Conservation (phyloP, 768 basidiomycete genomes). For the Dioszegia aurantiaca region DNA sequence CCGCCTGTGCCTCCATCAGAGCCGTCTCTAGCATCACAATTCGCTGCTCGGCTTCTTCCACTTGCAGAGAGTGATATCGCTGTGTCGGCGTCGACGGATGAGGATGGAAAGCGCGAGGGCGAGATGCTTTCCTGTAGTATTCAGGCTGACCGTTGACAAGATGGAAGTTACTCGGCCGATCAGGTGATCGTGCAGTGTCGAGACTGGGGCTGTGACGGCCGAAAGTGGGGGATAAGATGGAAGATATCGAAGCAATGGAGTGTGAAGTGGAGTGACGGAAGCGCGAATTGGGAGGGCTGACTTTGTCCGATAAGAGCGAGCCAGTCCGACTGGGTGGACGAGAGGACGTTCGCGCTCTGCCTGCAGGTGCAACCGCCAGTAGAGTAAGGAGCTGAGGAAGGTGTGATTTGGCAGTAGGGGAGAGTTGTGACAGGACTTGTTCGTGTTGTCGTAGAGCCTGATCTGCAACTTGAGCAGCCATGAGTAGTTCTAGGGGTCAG, state of each 20-base stretch:
- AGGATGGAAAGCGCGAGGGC: background rate
- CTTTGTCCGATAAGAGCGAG: background rate
- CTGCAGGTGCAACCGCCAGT: background rate
- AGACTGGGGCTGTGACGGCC: background rate
- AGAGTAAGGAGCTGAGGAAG: constrained; percentile 11
- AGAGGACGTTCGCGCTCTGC: constrained; percentile 2
- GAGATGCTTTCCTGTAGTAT: background rate
- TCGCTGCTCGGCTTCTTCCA: constrained; percentile 28
- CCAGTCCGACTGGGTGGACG: constrained; percentile 5
- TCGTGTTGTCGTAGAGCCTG: constrained; percentile 34
- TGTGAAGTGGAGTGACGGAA: constrained; percentile 3
- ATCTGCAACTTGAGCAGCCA: constrained; percentile 42
- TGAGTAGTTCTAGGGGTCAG: constrained; percentile 31
- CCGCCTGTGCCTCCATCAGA: constrained; percentile 31
- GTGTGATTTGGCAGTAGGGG: constrained; percentile 4
- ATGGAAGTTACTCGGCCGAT: background rate
- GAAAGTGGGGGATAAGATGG: constrained; percentile 6
- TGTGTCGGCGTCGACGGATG: background rate
- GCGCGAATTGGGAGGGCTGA: constrained; percentile 7
- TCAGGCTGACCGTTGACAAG: background rate
- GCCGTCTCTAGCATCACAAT: constrained; percentile 33
- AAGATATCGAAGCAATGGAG: constrained; percentile 5
- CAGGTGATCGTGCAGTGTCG: background rate
- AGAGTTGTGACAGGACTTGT: constrained; percentile 10
- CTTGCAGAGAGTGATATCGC: constrained; percentile 16